Conservation (phyloP, 2,329 filamentous ascomycete genomes). For the Phialemonium atrogriseum region DNA sequence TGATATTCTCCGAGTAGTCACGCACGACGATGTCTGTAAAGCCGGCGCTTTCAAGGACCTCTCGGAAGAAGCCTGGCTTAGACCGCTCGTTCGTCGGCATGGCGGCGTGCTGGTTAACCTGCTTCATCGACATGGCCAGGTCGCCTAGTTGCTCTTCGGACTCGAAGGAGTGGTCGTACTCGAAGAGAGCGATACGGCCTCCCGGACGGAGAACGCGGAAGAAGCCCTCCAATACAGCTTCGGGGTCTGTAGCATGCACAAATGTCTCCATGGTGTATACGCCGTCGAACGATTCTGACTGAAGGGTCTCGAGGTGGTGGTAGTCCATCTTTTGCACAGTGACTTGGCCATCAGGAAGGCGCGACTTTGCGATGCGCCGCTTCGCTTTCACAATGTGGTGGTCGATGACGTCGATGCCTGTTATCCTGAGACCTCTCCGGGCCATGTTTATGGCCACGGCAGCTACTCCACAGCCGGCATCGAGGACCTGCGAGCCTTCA, state of each 20-base stretch:
- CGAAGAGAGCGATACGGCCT: constrained; percentile 34
- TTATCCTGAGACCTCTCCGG: constrained; percentile 27
- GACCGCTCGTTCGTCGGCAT: constrained; percentile 36
- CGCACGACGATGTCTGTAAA: constrained; percentile 34
- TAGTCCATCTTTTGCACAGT: constrained; percentile 37
- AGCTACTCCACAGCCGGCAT: constrained; percentile 42
- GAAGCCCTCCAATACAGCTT: constrained; percentile 34
- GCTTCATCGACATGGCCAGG: constrained; percentile 20
- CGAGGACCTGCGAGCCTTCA: constrained; percentile 34
- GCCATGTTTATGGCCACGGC: constrained; percentile 42
- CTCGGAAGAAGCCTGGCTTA: constrained; percentile 26
- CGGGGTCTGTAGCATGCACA: constrained; percentile 41
- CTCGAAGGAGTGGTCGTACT: constrained; percentile 37
- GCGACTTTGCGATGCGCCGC: constrained; percentile 26
- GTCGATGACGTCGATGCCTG: constrained; percentile 39
- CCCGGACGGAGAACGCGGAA: constrained; percentile 38
- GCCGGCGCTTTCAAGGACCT: constrained; percentile 32
- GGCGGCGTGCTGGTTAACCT: constrained; percentile 32
- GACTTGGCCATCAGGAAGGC: constrained; percentile 25
- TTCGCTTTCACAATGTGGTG: constrained; percentile 36
- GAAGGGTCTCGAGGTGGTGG: constrained; percentile 36
- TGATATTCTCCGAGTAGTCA: constrained; percentile 37
- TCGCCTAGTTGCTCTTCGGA: constrained; percentile 17
- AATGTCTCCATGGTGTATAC: constrained; percentile 50
- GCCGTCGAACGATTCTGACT: constrained; percentile 33